Evolutionary conservation across 1,139 yeast genomes (phyloP).

Genomic region (Protomyces inundatus): DNA sequence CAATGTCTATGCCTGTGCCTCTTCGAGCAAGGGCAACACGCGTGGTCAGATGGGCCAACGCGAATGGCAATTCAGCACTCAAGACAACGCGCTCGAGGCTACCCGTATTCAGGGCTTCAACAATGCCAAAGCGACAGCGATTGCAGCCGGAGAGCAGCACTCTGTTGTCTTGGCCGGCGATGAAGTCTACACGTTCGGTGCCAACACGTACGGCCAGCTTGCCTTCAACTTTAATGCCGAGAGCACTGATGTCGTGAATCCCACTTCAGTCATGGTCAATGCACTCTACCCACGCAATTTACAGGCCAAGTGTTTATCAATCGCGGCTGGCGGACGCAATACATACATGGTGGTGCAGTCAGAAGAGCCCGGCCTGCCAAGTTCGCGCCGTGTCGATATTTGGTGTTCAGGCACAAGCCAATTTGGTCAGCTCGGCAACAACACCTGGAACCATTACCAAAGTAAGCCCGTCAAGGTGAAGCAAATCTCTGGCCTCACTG

Average conservation of each 20-base stretch:
- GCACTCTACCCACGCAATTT: constrained; percentile 40
- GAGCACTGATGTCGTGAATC: constrained; percentile 64
- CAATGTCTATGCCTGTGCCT: constrained; percentile 49
- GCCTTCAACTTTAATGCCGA: constrained; percentile 60
- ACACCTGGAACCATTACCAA: constrained; percentile 68
- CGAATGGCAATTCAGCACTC: constrained; percentile 37
- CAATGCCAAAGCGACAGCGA: constrained; percentile 37
- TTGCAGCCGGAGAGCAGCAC: constrained; percentile 72
- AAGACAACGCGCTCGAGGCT: constrained; percentile 23
- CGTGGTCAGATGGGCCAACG: constrained; percentile 73
- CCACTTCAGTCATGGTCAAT: constrained; percentile 50
- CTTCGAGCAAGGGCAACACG: constrained; percentile 38
- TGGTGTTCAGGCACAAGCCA: constrained; percentile 75
- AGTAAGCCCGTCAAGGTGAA: constrained; percentile 60
- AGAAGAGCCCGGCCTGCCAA: constrained; percentile 30
- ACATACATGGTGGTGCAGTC: constrained; percentile 45
- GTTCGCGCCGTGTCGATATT: constrained; percentile 32
- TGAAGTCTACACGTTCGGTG: constrained; percentile 76
- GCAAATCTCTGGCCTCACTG: constrained; percentile 42
- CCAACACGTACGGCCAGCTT: constrained; percentile 73
- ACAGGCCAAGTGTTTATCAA: constrained; percentile 43
- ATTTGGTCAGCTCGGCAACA: constrained; percentile 82
- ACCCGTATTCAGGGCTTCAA: constrained; percentile 38
- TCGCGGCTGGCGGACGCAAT: constrained; percentile 66
- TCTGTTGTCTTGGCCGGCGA: constrained; percentile 58